phyloP scores from a whole-genome alignment of 2,329 filamentous ascomycete genomes.

The Eutypa lata region DNA sequence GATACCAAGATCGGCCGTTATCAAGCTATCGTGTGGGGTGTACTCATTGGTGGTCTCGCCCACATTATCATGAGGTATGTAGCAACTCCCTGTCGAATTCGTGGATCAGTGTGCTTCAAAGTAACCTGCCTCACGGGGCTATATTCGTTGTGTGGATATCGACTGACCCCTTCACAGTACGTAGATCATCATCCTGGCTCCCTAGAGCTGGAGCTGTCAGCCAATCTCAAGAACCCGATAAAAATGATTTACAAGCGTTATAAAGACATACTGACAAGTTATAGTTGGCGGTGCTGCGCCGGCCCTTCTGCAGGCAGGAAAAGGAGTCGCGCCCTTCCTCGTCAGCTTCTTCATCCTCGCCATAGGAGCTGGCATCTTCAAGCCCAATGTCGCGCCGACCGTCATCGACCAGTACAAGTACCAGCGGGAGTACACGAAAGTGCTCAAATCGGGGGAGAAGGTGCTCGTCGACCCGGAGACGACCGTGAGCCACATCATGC shows the following conservation, averaged over 20 bases:
- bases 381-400: constrained; percentile 67
- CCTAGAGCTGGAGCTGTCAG: too few relatives aligned
- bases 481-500: constrained; percentile 62
- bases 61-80: constrained; percentile 28
- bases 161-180: too few relatives aligned
- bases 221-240: too few relatives aligned
- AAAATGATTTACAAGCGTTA: too few relatives aligned
- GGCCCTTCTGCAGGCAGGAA: constrained; percentile 40
- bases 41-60: constrained; percentile 31
- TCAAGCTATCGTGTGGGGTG: constrained; percentile 29
- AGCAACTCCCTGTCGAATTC: too few relatives aligned
- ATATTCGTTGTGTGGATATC: too few relatives aligned
- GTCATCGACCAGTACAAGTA: constrained; percentile 65
- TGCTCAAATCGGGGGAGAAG: constrained; percentile 53
- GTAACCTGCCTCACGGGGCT: too few relatives aligned
- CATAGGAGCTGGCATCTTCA: constrained; percentile 66
- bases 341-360: constrained; percentile 54
- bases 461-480: constrained; percentile 65
- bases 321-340: constrained; percentile 53
- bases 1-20: constrained; percentile 39
- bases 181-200: constrained; percentile 22
- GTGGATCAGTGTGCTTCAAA: too few relatives aligned
- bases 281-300: constrained; percentile 9
- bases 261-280: too few relatives aligned
- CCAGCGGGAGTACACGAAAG: constrained; percentile 44